Base-by-base conservation (phyloP, 805 yeast genomes). In the Tetrapisispora namnaoensis region DNA sequence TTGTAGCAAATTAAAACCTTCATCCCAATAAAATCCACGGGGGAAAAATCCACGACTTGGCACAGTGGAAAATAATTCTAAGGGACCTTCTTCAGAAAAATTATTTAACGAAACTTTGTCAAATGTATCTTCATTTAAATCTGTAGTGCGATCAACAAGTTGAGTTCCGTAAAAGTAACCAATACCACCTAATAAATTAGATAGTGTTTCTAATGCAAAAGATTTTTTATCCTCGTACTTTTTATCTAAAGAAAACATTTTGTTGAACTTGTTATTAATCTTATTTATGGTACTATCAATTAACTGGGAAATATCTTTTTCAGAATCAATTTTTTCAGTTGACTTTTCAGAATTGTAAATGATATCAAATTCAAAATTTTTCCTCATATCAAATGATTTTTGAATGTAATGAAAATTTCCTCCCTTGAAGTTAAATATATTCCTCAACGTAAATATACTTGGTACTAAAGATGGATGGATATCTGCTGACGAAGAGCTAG, bases 21-120 rank as follows among this genome's bases (percentile, higher is more conserved):
- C 99, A 67, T 93, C 99, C 99, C 99, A 93, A 61, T 86, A 88
- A 61, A 93, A 93, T 0, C 99, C 99, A 53, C 99, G 76, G 3
- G 99, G 98, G 67, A 93, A 93, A 60, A 86, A 87, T 0, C 95
- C 87, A 46, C 99, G 75, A 44, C 96, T 86, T 2, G 99, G 99
- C 34, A 88, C 93, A 21, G 88, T 73, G 0, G 93, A 77, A 58
- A 89, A 86, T 44, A 93, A 68, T 54, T 82, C 86, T 51, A 70
- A 67, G 1, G 96, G 95, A 0, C 90, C 93, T 59, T 86, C 95
- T 14, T 71, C 66, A n/a, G 60, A 51, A 0, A 90, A 88, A 37
- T 61, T 52, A 50, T 70, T 57, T 46, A 80, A 67, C 40, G 69
- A 70, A 36, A 74, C 68, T 16, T 74, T 74, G 14, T 77, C 80